Conservation (phyloP, 108 stramenopile species). For the Fragilaria crotonensis region DNA sequence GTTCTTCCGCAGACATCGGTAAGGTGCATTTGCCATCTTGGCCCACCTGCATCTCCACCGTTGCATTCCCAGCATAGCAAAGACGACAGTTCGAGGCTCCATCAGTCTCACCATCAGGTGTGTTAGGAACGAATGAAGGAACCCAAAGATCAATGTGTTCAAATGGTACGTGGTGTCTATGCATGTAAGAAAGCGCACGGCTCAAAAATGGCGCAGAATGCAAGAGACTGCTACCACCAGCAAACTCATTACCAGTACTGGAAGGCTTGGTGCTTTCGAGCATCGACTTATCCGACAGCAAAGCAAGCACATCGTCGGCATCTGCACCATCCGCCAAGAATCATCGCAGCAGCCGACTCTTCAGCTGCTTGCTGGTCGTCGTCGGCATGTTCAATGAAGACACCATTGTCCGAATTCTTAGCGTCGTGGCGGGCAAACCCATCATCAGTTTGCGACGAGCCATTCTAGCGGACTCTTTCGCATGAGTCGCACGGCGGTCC, state of each 20-base stretch:
- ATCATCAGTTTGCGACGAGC: conserved; percentile 76
- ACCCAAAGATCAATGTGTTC: conserved; percentile 87
- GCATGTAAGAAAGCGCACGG: conserved; percentile 55
- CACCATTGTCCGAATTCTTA: conserved; percentile 59
- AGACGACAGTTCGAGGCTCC: conserved; percentile 45
- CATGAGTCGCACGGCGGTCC: conserved; percentile 59
- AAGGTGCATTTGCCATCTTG: conserved; percentile 27
- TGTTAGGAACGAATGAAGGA: conserved; percentile 71
- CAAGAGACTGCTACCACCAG: conserved; percentile 43
- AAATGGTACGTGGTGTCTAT: conserved; percentile 71
- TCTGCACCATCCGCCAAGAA: conserved; percentile 17
- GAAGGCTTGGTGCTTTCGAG: conserved; percentile 1
- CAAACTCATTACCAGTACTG: conserved; percentile 18
- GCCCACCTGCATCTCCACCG: conserved; percentile 38
- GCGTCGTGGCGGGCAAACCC: conserved; percentile 59
- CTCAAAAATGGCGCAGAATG: conserved; percentile 71
- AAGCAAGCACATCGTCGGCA: conserved; percentile 24
- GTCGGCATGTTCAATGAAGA: conserved; percentile 53
- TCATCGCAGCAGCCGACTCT: conserved; percentile 15
- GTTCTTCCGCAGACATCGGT: conserved; percentile 44
- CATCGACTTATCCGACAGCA: conserved; percentile 35
- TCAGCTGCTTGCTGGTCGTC: conserved; percentile 23
- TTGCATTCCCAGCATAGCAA: conserved; percentile 78
- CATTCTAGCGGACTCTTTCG: conserved; percentile 68
- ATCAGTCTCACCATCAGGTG: conserved; percentile 7